Base-by-base conservation (phyloP, 2,329 filamentous ascomycete genomes). In the Berkeleyomyces basicola region DNA sequence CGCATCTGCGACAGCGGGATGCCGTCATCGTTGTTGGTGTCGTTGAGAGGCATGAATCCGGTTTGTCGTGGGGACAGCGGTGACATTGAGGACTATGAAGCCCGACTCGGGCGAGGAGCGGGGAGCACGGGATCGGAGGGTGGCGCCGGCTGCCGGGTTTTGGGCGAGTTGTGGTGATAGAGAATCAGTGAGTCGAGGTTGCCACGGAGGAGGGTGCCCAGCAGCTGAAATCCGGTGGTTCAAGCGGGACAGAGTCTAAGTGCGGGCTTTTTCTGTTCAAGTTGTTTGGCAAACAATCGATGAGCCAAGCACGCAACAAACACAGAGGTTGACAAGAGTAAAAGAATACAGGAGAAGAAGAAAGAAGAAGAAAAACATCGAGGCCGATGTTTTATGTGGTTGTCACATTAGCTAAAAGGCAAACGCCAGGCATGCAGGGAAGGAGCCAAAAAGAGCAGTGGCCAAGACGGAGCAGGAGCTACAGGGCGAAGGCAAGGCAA, bases 1-100 rank as follows among this genome's bases (percentile, higher is more conserved):
- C 74, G 76, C 66, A 86, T 78, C 55, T 75, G 73, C 11, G 76
- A 76, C 63, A 85, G 77, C 23, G 81, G 81, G 57, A 84, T 84
- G 60, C 76, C 78, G 40, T 69, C 69, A 14, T 73, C 71, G 65
- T 68, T 67, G 42, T 72, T 72, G 70, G 67, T 67, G 39, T 67
- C 67, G 66, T 72, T 72, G 40, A 79, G 71, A 58, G 74, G 76
- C 58, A 78, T 68, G 66, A 80, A 80, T 64, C 78, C 77, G 57
- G 71, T 73, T 61, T 72, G 71, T 61, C 71, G 70, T 59, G 74
- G 71, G 5, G 74, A 75, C 59, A 71, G 67, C 23, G 74, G 69
- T 31, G 63, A 62, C 63, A 64, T 64, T 39, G 37, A 49, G 14
- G 14, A 10, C 5, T 11, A 7, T 44, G 33, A 3, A 16, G n/a